Conservation (phyloP, 768 basidiomycete genomes). For the Auriculariales sp. region DNA sequence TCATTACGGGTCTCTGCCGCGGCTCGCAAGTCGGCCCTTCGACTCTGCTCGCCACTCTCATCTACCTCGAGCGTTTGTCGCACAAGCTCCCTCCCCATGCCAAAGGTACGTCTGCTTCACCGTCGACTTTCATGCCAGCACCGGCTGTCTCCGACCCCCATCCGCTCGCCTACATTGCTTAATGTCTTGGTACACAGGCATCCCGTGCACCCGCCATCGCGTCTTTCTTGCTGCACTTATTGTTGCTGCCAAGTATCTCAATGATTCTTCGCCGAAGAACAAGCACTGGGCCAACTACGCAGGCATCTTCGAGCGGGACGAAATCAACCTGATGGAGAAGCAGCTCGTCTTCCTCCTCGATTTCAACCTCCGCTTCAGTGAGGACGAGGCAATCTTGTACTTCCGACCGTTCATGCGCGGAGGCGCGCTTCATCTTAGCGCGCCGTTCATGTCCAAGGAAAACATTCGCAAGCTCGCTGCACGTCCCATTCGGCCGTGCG, state of each 20-base stretch:
- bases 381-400: constrained; percentile 49
- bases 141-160: background rate
- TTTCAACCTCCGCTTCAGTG: constrained; percentile 82
- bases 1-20: constrained; percentile 68
- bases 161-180: constrained; percentile 6
- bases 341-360: constrained; percentile 87
- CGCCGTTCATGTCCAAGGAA: constrained; percentile 22
- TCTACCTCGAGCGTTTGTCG: constrained; percentile 82
- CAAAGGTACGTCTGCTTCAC: constrained; percentile 44
- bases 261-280: constrained; percentile 94
- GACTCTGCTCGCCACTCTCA: constrained; percentile 78
- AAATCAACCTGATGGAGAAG: constrained; percentile 95
- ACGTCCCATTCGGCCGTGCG: constrained; percentile 36
- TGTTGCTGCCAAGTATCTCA: constrained; percentile 91
- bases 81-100: constrained; percentile 67
- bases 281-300: constrained; percentile 81
- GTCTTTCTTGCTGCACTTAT: constrained; percentile 94
- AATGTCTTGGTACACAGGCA: constrained; percentile 24
- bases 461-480: constrained; percentile 16
- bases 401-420: constrained; percentile 50
- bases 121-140: background rate
- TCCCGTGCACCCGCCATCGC: constrained; percentile 86
- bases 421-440: constrained; percentile 30
- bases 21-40: constrained; percentile 80
- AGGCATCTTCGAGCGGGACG: constrained; percentile 53